Percentiles rank a stretch among this genome's conserved stretches.
These are phyloP conservation scores for maize (Zea mays) DNA, from an alignment of 176 grass and related monocot genomes.

Conservation along the genomic window Zm-B73-REFERENCE-NAM-5.0 NC_050105.1:139486001-139486500, in stretches of 20 bases:
- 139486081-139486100: constrained; percentile 65
- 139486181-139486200: not conserved
- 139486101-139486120: constrained; percentile 73
- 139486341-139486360: constrained; percentile 23
- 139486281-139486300: constrained; percentile 74
- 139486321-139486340: constrained; percentile 44
- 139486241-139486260: constrained; percentile 69
- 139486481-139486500: constrained; percentile 21
- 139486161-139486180: not conserved
- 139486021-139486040: constrained; percentile 59
- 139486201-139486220: constrained; percentile 24
- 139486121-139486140: constrained; percentile 73
- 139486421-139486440: constrained; percentile 30
- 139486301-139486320: constrained; percentile 65
- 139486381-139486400: no score
- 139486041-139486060: constrained; percentile 62
- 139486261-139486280: constrained; percentile 74
- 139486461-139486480: constrained; percentile 30
- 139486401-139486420: no score
- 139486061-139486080: constrained; percentile 61
- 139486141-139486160: constrained; percentile 1
- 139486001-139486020: constrained; percentile 58
- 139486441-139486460: constrained; percentile 46
- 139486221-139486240: constrained; percentile 30
- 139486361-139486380: constrained; percentile 12